Evolutionary conservation across 148 eudicot species (phyloP).

Genomic region (Suaeda aralocaspica): DNA sequence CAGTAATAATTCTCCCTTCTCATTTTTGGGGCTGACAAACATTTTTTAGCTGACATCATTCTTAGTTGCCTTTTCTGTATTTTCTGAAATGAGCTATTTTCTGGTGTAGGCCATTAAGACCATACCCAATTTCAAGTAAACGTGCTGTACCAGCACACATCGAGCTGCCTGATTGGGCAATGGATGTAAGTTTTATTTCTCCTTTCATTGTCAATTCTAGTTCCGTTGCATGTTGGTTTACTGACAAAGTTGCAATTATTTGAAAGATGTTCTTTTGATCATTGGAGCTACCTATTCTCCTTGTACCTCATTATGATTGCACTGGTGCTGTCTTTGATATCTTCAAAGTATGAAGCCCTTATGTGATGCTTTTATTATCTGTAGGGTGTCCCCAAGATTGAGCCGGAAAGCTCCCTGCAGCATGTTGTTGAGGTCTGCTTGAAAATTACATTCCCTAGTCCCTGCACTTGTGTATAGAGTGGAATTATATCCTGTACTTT

Average conservation of each 20-base stretch:
- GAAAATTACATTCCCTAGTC: background rate
- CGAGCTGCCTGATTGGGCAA: conserved; percentile 87
- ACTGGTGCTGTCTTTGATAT: background rate
- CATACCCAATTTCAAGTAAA: conserved; percentile 71
- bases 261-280: background rate
- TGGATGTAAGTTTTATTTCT: conserved; percentile 53
- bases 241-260: background rate
- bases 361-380: conserved; percentile 17
- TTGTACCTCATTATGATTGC: background rate
- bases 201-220: background rate
- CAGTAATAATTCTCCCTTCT: too few species aligned
- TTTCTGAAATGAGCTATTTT: conserved; percentile 11
- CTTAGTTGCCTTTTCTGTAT: background rate
- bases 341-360: conserved; percentile 3
- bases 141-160: conserved; percentile 67
- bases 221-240: background rate
- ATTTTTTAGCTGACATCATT: too few species aligned
- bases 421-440: conserved; percentile 73
- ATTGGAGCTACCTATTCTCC: background rate
- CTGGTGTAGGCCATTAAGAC: conserved; percentile 58
- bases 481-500: background rate
- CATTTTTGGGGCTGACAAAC: too few species aligned
- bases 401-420: conserved; percentile 81
- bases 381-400: conserved; percentile 89
- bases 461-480: background rate